Conservation (phyloP, 1,284 basidiomycete species). For the Heterobasidion irregulare region DNA sequence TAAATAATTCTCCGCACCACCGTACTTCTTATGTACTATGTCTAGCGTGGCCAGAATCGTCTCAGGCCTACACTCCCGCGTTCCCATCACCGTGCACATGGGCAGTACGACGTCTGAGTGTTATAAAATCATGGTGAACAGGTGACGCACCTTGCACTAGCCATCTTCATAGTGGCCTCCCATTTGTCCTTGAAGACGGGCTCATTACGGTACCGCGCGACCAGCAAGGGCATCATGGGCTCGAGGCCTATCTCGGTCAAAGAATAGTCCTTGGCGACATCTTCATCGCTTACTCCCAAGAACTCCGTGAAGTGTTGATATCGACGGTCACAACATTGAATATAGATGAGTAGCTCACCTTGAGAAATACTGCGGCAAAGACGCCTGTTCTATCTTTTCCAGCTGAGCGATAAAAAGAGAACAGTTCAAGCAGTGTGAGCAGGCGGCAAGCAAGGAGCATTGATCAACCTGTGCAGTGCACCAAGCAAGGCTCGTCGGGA, state of each 20-base stretch:
- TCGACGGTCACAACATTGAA: not conserved
- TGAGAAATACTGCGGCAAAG: constrained; percentile 27
- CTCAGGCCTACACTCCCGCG: not conserved
- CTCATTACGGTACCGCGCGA: constrained; percentile 23
- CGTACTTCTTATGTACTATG: constrained; percentile 26
- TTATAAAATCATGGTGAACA: not conserved
- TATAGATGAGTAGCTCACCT: constrained; percentile 13
- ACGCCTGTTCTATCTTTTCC: constrained; percentile 38
- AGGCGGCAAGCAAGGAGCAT: constrained; percentile 1
- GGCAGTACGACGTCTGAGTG: not conserved
- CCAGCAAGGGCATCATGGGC: constrained; percentile 24
- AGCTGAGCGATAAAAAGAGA: constrained; percentile 11
- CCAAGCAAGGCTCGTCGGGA: constrained; percentile 28
- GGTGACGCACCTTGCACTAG: constrained; percentile 24
- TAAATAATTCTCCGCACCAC: constrained; percentile 27
- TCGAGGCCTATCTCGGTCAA: constrained; percentile 31
- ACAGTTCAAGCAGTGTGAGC: not conserved
- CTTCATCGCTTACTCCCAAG: constrained; percentile 30
- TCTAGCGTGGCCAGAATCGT: constrained; percentile 13
- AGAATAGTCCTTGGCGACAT: constrained; percentile 31
- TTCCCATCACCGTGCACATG: not conserved
- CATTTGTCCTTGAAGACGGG: constrained; percentile 27
- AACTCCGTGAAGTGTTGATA: constrained; percentile 17
- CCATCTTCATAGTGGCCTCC: constrained; percentile 28
- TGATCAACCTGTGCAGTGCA: constrained; percentile 36